These are phyloP conservation scores for Cymbidium sinense DNA, from an alignment of 106 monocot genomes.

Conservation along the genomic window DNA sequence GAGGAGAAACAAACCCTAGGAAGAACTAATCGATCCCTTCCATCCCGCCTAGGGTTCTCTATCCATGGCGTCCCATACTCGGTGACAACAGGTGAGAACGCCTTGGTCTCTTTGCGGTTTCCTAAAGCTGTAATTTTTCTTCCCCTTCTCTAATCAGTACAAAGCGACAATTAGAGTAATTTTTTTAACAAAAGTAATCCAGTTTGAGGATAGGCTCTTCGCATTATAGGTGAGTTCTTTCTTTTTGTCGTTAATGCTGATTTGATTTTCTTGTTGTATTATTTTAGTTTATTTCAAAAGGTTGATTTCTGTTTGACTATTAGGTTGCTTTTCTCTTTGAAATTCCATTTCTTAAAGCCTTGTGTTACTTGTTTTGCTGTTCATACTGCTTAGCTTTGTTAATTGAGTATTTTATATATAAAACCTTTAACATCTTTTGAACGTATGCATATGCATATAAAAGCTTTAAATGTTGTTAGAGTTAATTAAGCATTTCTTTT, in stretches of 20 bases:
- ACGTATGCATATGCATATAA: neutral
- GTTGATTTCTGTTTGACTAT: neutral
- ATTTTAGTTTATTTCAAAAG: neutral
- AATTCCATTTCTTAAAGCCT: constrained; percentile 1
- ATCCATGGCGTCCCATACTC: constrained; percentile 54
- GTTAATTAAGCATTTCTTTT: neutral
- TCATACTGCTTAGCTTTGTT: neutral
- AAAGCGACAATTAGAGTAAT: constrained; percentile 72
- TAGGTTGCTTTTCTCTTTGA: neutral
- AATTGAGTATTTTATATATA: neutral
- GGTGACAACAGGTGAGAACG: constrained; percentile 63
- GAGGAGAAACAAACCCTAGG: constrained; percentile 10
- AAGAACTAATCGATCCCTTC: neutral
- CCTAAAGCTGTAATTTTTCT: neutral
- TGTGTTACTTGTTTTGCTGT: neutral
- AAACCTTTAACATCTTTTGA: neutral
- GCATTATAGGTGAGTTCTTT: constrained; percentile 28
- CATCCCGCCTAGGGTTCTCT: neutral
- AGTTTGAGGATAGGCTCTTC: constrained; percentile 61
- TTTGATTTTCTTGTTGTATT: neutral
- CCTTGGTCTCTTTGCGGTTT: neutral
- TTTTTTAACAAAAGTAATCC: constrained; percentile 74
- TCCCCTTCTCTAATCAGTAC: constrained; percentile 40
- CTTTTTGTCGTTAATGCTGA: neutral
- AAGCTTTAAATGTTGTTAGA: neutral